Evolutionary conservation across 2,329 filamentous ascomycete genomes (phyloP), one percentile per base, ranked within the genome.

Genomic region (Chrysosporium queenslandicum): DNA sequence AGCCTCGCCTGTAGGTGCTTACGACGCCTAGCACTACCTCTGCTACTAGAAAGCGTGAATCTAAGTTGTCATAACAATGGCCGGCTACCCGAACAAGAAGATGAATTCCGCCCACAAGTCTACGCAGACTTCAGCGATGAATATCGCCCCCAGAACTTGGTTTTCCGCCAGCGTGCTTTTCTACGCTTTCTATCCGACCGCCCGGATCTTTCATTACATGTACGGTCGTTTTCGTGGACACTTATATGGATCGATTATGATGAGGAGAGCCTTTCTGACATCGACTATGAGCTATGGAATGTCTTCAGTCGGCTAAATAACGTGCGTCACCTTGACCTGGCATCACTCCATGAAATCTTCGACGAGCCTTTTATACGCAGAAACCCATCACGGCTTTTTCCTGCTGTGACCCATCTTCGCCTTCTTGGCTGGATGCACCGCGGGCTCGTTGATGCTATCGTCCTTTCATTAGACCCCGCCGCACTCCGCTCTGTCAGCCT

Each of bases 341-440:
- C 48, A 25, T 52, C 53, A 2, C 23, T 55, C 21, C 53, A 48
- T 46, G 16, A 42, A 1, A 41, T 47, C n/a, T 9, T 21, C 18
- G n/a, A 34, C 14, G 23, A 50, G 12, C 14, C 34, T 18, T 55
- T 47, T 21, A 48, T 55, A n/a, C 53, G 42, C 27, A 21, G 48
- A 41, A 52, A 52, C 27, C 53, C 53, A 36, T 34, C 48, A n/a
- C 48, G 42, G 14, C 49, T 55, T 12, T 55, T 52, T 21, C 53
- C 53, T 14, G 41, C 48, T 25, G 53, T 55, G 16, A 55, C 32
- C 9, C 23, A 55, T 48, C 48, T 55, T 21, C 53, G 53, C n/a
- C 32, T 55, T 27, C n/a, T 52, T 29, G 53, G 48, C 9, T 55
- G 53, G 53, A 55, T 55, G 53, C 53, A 55, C 21, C 53, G 53